Evolutionary conservation across 495 filamentous ascomycete species (phyloP).

Genomic region (Aspergillus indologenus): DNA sequence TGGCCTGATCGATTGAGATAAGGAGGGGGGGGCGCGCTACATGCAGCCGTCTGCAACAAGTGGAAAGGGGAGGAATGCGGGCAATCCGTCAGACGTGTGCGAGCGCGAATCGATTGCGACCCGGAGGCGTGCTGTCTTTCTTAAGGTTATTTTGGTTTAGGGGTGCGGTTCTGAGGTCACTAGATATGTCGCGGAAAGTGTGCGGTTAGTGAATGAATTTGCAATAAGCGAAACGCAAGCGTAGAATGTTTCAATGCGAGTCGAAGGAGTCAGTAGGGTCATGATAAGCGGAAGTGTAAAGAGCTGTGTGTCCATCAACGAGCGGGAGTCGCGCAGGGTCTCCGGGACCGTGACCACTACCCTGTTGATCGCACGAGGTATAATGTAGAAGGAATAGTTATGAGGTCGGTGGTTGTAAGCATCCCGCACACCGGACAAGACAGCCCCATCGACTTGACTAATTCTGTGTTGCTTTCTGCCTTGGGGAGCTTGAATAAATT

Average conservation of each 20-base stretch:
- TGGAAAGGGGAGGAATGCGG: constrained; percentile 26
- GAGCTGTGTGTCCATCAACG: neutral
- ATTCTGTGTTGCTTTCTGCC: constrained; percentile 2
- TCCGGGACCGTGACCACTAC: neutral
- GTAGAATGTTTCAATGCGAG: neutral
- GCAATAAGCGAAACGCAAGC: constrained; percentile 1
- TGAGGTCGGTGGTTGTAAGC: neutral
- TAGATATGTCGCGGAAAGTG: constrained; percentile 9
- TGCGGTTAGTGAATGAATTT: constrained; percentile 10
- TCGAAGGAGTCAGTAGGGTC: constrained; percentile 1
- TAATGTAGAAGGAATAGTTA: neutral
- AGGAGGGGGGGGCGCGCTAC: constrained; percentile 32
- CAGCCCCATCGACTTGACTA: neutral
- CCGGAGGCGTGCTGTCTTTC: neutral
- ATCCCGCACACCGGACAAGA: neutral
- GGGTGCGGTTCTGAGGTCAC: constrained; percentile 8
- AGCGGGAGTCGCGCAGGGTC: constrained; percentile 4
- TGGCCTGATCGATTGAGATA: constrained; percentile 18
- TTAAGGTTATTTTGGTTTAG: constrained; percentile 11
- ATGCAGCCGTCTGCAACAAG: constrained; percentile 26
- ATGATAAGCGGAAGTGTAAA: constrained; percentile 5
- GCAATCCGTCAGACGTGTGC: constrained; percentile 13
- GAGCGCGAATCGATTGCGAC: constrained; percentile 18
- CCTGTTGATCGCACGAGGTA: neutral
- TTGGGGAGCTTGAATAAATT: neutral